Evolutionary conservation across 2,329 filamentous ascomycete genomes (phyloP).

Genomic region (Hymenoscyphus linearis): DNA sequence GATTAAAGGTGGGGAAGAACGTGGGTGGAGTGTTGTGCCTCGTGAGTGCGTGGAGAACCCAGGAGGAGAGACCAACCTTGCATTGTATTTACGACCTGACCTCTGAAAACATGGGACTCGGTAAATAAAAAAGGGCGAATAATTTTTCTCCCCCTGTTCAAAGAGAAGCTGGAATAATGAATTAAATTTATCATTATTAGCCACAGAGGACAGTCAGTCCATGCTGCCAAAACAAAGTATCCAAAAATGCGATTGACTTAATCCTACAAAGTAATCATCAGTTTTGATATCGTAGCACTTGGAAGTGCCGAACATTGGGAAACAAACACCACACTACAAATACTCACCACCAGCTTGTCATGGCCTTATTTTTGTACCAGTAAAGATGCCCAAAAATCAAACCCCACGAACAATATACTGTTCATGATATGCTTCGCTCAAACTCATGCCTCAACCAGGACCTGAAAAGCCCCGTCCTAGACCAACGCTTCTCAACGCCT

Average conservation of each 20-base stretch:
- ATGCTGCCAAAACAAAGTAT: too few relatives aligned
- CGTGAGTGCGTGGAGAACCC: neutral
- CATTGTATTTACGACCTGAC: too few relatives aligned
- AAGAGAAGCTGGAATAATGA: neutral
- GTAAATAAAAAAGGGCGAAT: neutral
- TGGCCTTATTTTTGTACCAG: neutral
- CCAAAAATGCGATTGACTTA: neutral
- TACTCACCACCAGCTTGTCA: neutral
- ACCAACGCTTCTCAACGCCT: conserved; percentile 2
- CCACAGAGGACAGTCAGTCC: too few relatives aligned
- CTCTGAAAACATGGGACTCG: neutral
- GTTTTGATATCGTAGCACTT: neutral
- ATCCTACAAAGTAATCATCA: neutral
- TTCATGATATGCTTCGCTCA: too few relatives aligned
- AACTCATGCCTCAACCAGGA: neutral
- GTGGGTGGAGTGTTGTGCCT: neutral
- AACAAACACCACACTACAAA: neutral
- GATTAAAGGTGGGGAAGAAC: neutral
- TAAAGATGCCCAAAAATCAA: neutral
- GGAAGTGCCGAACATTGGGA: neutral
- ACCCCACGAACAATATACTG: too few relatives aligned
- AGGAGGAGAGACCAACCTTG: too few relatives aligned
- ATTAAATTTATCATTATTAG: neutral
- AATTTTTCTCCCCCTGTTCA: neutral
- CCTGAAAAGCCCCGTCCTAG: neutral